These are phyloP conservation scores for Zea mays DNA, from an alignment of 176 grass and related monocot species.

Conservation along the genomic window Zm-B73-REFERENCE-NAM-5.0 NC_050096.1:258564501-258565000, in stretches of 20 bases:
- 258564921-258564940: neutral
- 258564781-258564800: neutral
- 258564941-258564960: neutral
- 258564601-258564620: neutral
- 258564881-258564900: neutral
- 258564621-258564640: neutral
- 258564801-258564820: neutral
- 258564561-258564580: neutral
- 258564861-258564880: neutral
- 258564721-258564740: too few relatives aligned
- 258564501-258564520: too few relatives aligned
- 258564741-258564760: neutral
- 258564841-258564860: neutral
- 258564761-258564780: neutral
- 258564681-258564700: too few relatives aligned
- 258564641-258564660: too few relatives aligned
- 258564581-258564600: neutral
- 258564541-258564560: too few relatives aligned
- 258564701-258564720: too few relatives aligned
- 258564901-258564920: neutral
- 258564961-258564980: neutral
- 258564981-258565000: neutral
- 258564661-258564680: too few relatives aligned
- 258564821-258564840: neutral
- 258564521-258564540: too few relatives aligned